Evolutionary conservation across 768 basidiomycete genomes (phyloP).

Genomic region (Antrodiella citrinella): DNA sequence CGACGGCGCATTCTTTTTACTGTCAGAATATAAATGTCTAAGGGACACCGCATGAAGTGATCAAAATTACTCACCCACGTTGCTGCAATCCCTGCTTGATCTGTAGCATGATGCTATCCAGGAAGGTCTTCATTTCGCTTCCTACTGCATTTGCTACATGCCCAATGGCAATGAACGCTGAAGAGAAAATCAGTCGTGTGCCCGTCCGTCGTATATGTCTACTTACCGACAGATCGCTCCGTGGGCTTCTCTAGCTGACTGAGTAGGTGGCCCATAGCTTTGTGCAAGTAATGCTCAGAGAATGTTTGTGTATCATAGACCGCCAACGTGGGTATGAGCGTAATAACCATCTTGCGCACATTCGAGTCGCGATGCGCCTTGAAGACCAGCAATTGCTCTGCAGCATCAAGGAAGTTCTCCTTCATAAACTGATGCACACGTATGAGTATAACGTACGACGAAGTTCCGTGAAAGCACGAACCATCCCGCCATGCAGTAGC

Average conservation of each 20-base stretch:
- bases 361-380: conserved; percentile 79
- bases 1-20: conserved; percentile 83
- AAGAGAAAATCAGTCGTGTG: too few relatives aligned
- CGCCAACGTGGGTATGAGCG: conserved; percentile 89
- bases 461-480: conserved; percentile 28
- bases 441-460: not conserved
- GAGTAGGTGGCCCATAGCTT: conserved; percentile 87
- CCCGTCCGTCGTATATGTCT: too few relatives aligned
- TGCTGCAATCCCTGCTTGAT: conserved; percentile 85
- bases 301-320: conserved; percentile 93
- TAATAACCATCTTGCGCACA: conserved; percentile 91
- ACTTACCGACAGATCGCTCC: conserved; percentile 77
- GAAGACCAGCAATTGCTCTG: conserved; percentile 86
- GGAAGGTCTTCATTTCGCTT: conserved; percentile 92
- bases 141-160: conserved; percentile 88
- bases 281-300: conserved; percentile 83
- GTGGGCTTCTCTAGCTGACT: conserved; percentile 82
- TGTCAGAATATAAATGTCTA: conserved; percentile 16
- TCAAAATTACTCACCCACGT: conserved; percentile 53
- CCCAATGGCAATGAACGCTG: conserved; percentile 93
- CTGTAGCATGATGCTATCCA: conserved; percentile 83
- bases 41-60: not conserved
- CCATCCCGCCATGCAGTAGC: conserved; percentile 90
- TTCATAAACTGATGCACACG: conserved; percentile 65
- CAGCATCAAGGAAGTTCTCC: conserved; percentile 77